A percentile compares a stretch with the other conserved stretches of the same genome.
Conservation (phyloP, 1,284 basidiomycete species). For the Trichosporon sp. region DNA sequence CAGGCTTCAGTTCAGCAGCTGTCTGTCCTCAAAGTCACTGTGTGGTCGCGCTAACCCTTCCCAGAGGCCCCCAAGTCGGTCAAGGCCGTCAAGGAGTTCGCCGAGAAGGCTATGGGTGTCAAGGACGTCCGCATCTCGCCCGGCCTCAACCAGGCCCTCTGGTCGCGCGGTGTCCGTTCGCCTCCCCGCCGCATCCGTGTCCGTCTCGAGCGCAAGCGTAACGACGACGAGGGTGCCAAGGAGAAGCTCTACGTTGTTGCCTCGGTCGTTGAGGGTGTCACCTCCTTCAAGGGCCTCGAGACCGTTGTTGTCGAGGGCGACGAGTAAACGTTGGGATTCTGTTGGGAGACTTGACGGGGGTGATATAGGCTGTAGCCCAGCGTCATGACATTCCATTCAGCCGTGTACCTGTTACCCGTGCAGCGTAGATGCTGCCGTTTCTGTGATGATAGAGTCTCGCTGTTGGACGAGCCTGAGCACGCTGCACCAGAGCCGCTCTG, state of each 20-base stretch:
- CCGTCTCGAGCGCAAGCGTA: constrained; percentile 88
- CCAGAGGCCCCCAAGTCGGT: constrained; percentile 76
- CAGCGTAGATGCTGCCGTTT: neutral
- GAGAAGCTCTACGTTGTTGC: constrained; percentile 95
- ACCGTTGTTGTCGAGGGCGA: constrained; percentile 73
- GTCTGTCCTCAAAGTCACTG: no score
- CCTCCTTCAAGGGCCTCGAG: constrained; percentile 82
- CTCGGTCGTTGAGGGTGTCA: constrained; percentile 67
- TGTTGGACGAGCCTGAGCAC: neutral
- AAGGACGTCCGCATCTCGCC: constrained; percentile 86
- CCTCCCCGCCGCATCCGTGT: constrained; percentile 85
- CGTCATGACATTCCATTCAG: constrained; percentile 27
- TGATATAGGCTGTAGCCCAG: constrained; percentile 23
- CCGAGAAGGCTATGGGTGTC: constrained; percentile 89
- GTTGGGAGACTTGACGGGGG: constrained; percentile 13
- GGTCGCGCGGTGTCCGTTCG: constrained; percentile 75
- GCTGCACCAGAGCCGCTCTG: neutral
- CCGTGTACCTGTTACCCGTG: constrained; percentile 14
- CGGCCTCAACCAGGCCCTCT: constrained; percentile 87
- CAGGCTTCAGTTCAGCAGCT: neutral
- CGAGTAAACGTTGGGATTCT: constrained; percentile 31
- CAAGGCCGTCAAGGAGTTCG: constrained; percentile 85
- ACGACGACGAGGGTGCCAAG: constrained; percentile 93
- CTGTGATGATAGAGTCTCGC: neutral
- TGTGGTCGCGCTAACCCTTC: constrained; percentile 11